Evolutionary conservation across 352 stramenopile species (phyloP), one percentile per base, ranked within the genome.

Genomic region (Phytophthora sojae): DNA sequence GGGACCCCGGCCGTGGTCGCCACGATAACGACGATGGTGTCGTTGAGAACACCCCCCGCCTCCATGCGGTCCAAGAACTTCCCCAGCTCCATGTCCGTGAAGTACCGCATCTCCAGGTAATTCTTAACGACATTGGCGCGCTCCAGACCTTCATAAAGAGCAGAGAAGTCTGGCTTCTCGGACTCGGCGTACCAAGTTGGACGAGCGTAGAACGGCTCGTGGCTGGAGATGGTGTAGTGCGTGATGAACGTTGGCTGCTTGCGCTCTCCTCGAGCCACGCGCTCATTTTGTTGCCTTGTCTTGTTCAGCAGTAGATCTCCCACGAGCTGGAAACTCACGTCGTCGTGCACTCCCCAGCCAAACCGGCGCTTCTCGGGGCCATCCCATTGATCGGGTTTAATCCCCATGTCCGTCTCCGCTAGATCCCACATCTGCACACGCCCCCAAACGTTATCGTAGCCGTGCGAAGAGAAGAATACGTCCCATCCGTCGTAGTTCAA

Each of bases 91-190:
- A 52, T 52, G 17, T 52, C 45, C 9, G 45, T 52, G n/a, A 52
- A 52, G 45, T 52, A 52, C 6, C 45, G 45, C 45, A 52, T 52
- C n/a, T 52, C 45, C 7, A 52, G 21, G 45, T 52, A 52, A 52
- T 52, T 26, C 12, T 52, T 52, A 5, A 52, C 45, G 19, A 6
- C n/a, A 52, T 25, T n/a, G 0, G 45, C 45, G 9, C 45, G 45
- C n/a, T 15, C 19, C 21, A 52, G 9, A 5, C 45, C 45, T 52
- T 52, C 19, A 8, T 52, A 52, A 12, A 52, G 45, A 52, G 45
- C 45, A 25, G 19, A 29, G 45, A 52, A 52, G 45, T 52, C 45
- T 25, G 45, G 45, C n/a, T 52, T 52, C 8, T 52, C 45, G 8
- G 21, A 23, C 21, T 52, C 45, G 21, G 45, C 45, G 21, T 52